Evolutionary conservation across 495 filamentous ascomycete species (phyloP).

Genomic region (Aspergillus asperescens): DNA sequence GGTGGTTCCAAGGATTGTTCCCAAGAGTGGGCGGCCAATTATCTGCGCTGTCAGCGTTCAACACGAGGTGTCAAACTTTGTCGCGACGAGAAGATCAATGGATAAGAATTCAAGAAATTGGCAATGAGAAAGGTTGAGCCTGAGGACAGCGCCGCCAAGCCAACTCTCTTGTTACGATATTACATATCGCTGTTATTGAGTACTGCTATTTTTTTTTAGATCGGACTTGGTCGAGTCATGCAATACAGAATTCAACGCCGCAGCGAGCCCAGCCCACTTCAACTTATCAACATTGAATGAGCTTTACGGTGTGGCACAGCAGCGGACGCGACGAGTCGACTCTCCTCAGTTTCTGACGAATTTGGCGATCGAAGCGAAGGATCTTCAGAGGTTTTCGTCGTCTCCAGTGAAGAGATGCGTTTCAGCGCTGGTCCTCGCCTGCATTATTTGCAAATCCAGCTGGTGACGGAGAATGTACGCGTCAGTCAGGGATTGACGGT

Average conservation of each 20-base stretch:
- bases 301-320: neutral
- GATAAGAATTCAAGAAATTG: neutral
- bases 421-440: constrained; percentile 2
- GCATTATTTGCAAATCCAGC: constrained; percentile 1
- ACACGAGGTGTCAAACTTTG: constrained; percentile 14
- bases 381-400: neutral
- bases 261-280: neutral
- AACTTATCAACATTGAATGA: neutral
- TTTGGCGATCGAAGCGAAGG: neutral
- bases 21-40: neutral
- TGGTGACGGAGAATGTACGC: constrained; percentile 4
- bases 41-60: constrained; percentile 1
- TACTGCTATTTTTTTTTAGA: neutral
- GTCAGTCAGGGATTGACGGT: constrained; percentile 4
- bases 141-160: neutral
- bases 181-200: neutral
- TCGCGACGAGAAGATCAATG: neutral
- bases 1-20: neutral
- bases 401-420: constrained; percentile 5
- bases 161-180: too few species aligned
- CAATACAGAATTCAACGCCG: too few species aligned
- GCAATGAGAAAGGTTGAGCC: neutral
- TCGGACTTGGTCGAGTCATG: neutral
- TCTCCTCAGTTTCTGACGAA: neutral
- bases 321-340: neutral